Evolutionary conservation across 192 early-diverging fungal species (phyloP).

Genomic region (Linderina pennispora): DNA sequence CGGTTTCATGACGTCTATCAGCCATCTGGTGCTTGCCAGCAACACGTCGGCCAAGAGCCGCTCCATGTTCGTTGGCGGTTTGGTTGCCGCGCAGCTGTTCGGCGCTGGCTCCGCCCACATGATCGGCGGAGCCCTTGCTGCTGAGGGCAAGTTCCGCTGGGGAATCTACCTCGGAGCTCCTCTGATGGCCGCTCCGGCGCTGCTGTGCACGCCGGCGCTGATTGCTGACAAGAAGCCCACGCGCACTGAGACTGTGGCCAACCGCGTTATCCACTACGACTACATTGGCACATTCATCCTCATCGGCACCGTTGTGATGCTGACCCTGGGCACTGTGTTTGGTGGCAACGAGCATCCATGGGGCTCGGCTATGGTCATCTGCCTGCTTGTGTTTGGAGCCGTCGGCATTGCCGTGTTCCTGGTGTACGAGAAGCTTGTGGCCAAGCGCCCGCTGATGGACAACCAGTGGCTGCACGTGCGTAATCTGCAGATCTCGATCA

Average conservation of each 20-base stretch:
- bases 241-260: conserved; percentile 12
- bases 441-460: conserved; percentile 30
- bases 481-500: conserved; percentile 41
- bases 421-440: conserved; percentile 19
- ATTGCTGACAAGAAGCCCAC: conserved; percentile 5
- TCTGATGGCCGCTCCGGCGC: conserved; percentile 17
- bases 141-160: conserved; percentile 33
- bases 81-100: conserved; percentile 34
- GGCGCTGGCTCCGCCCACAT: conserved; percentile 35
- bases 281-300: conserved; percentile 24
- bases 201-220: conserved; percentile 38
- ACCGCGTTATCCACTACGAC: conserved; percentile 24
- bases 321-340: conserved; percentile 31
- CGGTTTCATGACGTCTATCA: conserved; percentile 20
- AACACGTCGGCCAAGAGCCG: conserved; percentile 27
- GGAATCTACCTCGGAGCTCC: conserved; percentile 31
- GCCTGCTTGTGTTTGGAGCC: conserved; percentile 37
- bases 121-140: conserved; percentile 33
- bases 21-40: conserved; percentile 9
- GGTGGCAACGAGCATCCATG: conserved; percentile 45
- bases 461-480: conserved; percentile 33
- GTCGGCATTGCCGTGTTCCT: conserved; percentile 24
- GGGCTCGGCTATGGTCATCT: conserved; percentile 33
- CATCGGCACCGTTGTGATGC: conserved; percentile 30
- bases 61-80: conserved; percentile 16